phyloP scores from a whole-genome alignment of 2,329 filamentous ascomycete species.

The Cladorrhinum sp. region DNA sequence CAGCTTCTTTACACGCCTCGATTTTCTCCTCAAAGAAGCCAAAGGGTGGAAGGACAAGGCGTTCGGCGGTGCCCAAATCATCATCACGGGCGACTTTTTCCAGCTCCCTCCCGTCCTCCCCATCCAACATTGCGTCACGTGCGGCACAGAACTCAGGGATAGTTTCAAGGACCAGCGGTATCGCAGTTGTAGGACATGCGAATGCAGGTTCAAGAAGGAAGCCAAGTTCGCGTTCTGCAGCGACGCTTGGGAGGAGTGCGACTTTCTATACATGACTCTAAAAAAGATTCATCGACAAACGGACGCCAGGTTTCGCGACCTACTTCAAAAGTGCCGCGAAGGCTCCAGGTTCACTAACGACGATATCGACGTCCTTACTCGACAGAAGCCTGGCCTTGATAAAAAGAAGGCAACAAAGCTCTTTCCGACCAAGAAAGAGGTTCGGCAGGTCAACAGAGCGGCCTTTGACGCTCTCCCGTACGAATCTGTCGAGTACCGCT shows the following conservation, averaged over 20 bases:
- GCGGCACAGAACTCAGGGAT: slow-evolving; percentile 38
- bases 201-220: slow-evolving; percentile 38
- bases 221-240: slow-evolving; percentile 63
- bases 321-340: slow-evolving; percentile 54
- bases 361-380: slow-evolving; percentile 43
- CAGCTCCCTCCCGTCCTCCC: slow-evolving; percentile 59
- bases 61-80: slow-evolving; percentile 50
- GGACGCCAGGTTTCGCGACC: slow-evolving; percentile 51
- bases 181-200: slow-evolving; percentile 36
- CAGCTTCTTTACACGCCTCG: slow-evolving; percentile 50
- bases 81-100: slow-evolving; percentile 60
- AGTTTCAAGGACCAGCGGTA: background rate
- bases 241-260: slow-evolving; percentile 50
- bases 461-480: slow-evolving; percentile 35
- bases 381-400: slow-evolving; percentile 41
- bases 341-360: slow-evolving; percentile 37
- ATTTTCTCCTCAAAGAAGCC: slow-evolving; percentile 43
- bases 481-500: slow-evolving; percentile 31
- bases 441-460: slow-evolving; percentile 34
- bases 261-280: slow-evolving; percentile 53
- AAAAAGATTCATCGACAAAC: slow-evolving; percentile 56
- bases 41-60: slow-evolving; percentile 24
- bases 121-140: slow-evolving; percentile 50
- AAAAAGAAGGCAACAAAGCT: slow-evolving; percentile 41
- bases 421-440: slow-evolving; percentile 41